phyloP scores from a whole-genome alignment of 2,329 filamentous ascomycete species.

The Aspergillus ibericus region DNA sequence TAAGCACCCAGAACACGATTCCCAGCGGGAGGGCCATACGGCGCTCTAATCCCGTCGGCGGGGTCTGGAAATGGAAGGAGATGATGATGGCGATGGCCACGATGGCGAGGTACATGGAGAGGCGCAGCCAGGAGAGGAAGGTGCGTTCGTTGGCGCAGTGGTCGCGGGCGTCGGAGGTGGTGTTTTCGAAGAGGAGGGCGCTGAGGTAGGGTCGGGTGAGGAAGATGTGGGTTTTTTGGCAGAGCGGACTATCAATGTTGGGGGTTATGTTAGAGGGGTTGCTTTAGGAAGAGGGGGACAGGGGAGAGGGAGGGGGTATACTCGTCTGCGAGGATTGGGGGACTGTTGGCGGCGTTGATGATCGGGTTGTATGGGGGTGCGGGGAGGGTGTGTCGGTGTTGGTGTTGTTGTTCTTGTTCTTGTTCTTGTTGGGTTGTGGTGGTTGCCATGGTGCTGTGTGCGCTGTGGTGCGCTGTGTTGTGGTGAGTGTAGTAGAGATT shows the following conservation, averaged over 20 bases:
- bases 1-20: constrained; percentile 81
- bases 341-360: neutral
- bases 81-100: constrained; percentile 87
- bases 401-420: too few relatives aligned
- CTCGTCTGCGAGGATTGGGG: neutral
- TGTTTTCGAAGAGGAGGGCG: constrained; percentile 66
- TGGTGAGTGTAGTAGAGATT: neutral
- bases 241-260: constrained; percentile 21
- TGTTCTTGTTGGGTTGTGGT: neutral
- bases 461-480: neutral
- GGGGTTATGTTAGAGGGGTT: constrained; percentile 24
- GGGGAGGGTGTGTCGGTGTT: neutral
- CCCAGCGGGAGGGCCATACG: constrained; percentile 81
- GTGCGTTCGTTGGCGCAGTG: constrained; percentile 68
- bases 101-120: constrained; percentile 87
- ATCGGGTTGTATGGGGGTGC: constrained; percentile 1
- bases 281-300: neutral
- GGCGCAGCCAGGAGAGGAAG: constrained; percentile 87
- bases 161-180: constrained; percentile 64
- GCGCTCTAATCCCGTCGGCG: constrained; percentile 69
- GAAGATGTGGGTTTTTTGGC: constrained; percentile 45
- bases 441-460: neutral
- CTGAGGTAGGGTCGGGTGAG: constrained; percentile 56
- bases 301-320: neutral
- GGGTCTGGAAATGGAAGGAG: constrained; percentile 82